Evolutionary conservation across 441 rosid genomes (phyloP), one percentile per base, ranked within the genome.

Genomic region (Populus hybrid): DNA sequence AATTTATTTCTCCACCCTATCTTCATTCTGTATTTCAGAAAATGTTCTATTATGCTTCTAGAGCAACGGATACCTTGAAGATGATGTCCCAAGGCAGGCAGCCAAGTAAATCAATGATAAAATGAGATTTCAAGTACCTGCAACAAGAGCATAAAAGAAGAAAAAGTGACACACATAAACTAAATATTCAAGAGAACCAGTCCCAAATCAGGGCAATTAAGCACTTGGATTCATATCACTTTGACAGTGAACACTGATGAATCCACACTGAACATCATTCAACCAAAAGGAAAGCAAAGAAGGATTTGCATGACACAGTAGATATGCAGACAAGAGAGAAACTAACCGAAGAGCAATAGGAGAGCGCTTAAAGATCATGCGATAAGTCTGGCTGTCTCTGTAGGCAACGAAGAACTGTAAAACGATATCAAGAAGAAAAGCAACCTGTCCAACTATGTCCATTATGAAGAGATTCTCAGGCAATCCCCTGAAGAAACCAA

Each of bases 81-180:
- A 94, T 96, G 23, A 87, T 12, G 83, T 94, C 98, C 99, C 98
- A 96, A 63, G 98, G 99, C 89, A 94, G 46, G 81, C 99, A 94
- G 81, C 88, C 85, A 63, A 96, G 90, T 30, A 94, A 79, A 84
- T 94, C 98, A 72, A 90, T 64, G 76, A 91, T 12, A 80, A 96
- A 96, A 80, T 87, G 87, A 18, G 98, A 87, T 82, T 88, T 94
- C 84, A 96, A 84, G 87, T 93, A 96, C 85, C 99, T 46, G 57
- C 18, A 14, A 12, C 6, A 46, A 4, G 57, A 46, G 18, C 18
- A 14, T 12, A 46, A 14, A 46, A 46, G 6, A 46, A 46, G 57
- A 46, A 12, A 11, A 46, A 4, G 53, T 46, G 53, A 12, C 53
- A 4, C 53, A 4, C 16, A 1, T 12, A 4, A 14, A 12, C 57